Percentiles rank a stretch among this genome's conserved stretches.
These are phyloP conservation scores for Closterium sp. DNA, from an alignment of 139 green algal genomes.

Conservation along the genomic window DNA sequence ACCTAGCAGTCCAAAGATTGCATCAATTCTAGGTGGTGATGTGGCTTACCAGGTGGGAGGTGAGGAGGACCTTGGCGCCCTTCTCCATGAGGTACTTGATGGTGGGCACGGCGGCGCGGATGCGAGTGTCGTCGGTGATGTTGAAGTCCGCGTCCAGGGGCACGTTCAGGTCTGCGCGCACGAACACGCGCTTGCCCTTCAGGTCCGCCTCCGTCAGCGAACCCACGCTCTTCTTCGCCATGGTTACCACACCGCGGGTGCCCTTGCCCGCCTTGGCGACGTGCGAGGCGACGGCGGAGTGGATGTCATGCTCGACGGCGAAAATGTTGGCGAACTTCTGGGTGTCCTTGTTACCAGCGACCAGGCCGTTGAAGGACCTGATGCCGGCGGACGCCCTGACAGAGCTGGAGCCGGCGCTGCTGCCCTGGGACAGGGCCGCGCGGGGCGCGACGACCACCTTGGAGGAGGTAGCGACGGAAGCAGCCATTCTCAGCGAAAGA, in stretches of 20 bases:
- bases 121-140: slow-evolving; percentile 98
- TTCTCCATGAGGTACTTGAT: slow-evolving; percentile 87
- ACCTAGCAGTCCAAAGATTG: too few relatives aligned
- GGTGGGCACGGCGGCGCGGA: slow-evolving; percentile 91
- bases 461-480: not conserved
- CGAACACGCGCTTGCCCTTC: slow-evolving; percentile 85
- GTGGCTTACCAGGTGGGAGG: slow-evolving; percentile 80
- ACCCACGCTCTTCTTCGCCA: slow-evolving; percentile 82
- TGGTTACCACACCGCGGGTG: slow-evolving; percentile 42
- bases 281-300: slow-evolving; percentile 25
- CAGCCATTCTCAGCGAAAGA: not conserved
- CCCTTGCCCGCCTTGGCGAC: slow-evolving; percentile 32
- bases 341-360: slow-evolving; percentile 33
- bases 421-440: not conserved
- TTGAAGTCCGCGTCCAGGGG: slow-evolving; percentile 83
- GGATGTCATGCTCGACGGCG: slow-evolving; percentile 37
- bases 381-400: not conserved
- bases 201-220: slow-evolving; percentile 88
- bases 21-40: too few relatives aligned
- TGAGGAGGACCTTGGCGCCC: slow-evolving; percentile 94
- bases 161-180: slow-evolving; percentile 95
- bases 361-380: slow-evolving; percentile 30
- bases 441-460: not conserved
- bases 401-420: not conserved
- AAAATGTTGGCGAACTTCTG: slow-evolving; percentile 49